Evolutionary conservation across 176 grass and related monocot species (phyloP).

Genomic region (Cenchrus purpureus): DNA sequence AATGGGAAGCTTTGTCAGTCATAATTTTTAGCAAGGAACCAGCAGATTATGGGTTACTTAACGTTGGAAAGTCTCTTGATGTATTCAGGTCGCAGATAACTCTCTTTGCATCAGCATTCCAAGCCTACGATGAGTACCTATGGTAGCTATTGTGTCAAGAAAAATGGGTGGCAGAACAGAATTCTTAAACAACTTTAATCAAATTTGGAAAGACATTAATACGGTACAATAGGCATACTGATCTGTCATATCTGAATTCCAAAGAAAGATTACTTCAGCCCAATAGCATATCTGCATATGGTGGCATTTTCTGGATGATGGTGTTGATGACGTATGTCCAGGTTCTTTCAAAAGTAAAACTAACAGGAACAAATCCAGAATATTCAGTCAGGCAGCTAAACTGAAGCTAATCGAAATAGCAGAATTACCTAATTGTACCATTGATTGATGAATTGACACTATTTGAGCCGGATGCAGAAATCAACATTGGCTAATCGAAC

Average conservation of each 20-base stretch:
- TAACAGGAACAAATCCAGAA: slow-evolving; percentile 35
- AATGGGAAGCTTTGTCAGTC: slow-evolving; percentile 44
- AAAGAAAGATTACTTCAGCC: slow-evolving; percentile 93
- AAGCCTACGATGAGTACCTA: slow-evolving; percentile 97
- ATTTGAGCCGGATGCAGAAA: slow-evolving; percentile 94
- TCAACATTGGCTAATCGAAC: slow-evolving; percentile 79
- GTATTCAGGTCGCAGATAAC: slow-evolving; percentile 91
- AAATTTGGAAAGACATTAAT: slow-evolving; percentile 22
- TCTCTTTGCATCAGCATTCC: slow-evolving; percentile 99
- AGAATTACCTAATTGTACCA: slow-evolving; percentile 88
- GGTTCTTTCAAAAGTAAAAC: slow-evolving; percentile 58
- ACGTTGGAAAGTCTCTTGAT: slow-evolving; percentile 91
- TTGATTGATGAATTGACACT: slow-evolving; percentile 91
- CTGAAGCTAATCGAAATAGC: slow-evolving; percentile 28
- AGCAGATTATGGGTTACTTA: slow-evolving; percentile 29
- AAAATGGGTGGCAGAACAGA: slow-evolving; percentile 60
- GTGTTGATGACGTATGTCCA: slow-evolving; percentile 86
- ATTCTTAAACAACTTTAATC: slow-evolving; percentile 41
- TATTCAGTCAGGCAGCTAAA: slow-evolving; percentile 30
- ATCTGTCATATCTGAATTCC: slow-evolving; percentile 75
- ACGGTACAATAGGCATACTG: slow-evolving; percentile 1
- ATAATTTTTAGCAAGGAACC: not conserved
- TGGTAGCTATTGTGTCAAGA: slow-evolving; percentile 51
- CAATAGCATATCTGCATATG: slow-evolving; percentile 73
- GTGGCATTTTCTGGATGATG: slow-evolving; percentile 96